Evolutionary conservation across 2,329 filamentous ascomycete genomes (phyloP).

Genomic region (Meredithiella fracta): DNA sequence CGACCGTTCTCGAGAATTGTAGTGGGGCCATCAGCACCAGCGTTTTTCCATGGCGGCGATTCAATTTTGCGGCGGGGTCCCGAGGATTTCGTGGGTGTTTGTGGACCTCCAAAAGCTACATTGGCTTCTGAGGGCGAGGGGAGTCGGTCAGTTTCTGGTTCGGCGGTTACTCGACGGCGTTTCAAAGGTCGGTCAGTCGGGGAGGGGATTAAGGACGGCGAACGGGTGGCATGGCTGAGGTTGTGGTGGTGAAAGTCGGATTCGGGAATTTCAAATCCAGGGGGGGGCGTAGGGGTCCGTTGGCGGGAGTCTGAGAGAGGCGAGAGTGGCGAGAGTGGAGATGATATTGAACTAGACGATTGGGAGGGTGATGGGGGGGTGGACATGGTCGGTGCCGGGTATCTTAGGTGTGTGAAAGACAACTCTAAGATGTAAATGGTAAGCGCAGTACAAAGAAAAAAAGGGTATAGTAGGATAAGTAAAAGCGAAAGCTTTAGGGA

Average conservation of each 20-base stretch:
- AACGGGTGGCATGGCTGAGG: not conserved
- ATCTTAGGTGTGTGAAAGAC: not conserved
- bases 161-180: constrained; percentile 39
- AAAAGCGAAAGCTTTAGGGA: not conserved
- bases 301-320: constrained; percentile 14
- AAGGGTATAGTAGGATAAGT: not conserved
- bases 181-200: constrained; percentile 40
- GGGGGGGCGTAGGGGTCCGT: constrained; percentile 16
- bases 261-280: constrained; percentile 3
- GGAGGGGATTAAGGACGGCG: constrained; percentile 7
- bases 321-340: constrained; percentile 14
- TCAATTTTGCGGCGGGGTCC: constrained; percentile 31
- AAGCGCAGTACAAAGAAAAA: not conserved
- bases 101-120: constrained; percentile 2
- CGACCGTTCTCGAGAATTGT: constrained; percentile 61
- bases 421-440: not conserved
- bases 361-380: not conserved
- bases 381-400: not conserved
- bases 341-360: not conserved
- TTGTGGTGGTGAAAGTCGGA: not conserved
- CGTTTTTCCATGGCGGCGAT: constrained; percentile 89
- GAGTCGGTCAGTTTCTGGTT: constrained; percentile 17
- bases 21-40: constrained; percentile 71
- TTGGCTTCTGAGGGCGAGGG: not conserved
- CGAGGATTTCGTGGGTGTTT: constrained; percentile 23